Conservation (phyloP, 345 rosid genomes). For the Citrus australasica region DNA sequence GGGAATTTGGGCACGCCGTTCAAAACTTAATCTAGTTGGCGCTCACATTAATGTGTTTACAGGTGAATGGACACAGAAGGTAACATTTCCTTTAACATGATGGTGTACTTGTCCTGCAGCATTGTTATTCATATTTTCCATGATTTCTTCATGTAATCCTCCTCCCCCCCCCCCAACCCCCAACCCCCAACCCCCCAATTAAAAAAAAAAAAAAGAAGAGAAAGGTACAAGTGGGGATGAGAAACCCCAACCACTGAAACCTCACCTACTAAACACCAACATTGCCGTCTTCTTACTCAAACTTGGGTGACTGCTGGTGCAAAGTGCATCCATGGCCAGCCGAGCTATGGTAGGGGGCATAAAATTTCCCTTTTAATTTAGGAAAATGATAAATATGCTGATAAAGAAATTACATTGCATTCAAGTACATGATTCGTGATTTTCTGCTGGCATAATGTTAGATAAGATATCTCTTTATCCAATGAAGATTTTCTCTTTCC, state of each 20-base stretch:
- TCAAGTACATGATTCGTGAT: neutral
- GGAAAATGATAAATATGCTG: conserved; percentile 1
- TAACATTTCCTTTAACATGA: conserved; percentile 24
- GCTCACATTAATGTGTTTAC: conserved; percentile 99
- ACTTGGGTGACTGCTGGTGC: no score
- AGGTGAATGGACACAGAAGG: conserved; percentile 99
- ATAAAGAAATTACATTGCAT: neutral
- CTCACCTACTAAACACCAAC: no score
- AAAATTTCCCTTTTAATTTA: neutral
- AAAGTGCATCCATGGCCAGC: no score
- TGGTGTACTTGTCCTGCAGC: neutral
- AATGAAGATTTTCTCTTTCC: neutral
- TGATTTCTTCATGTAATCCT: neutral
- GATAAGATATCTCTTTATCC: neutral
- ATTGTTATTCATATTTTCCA: neutral
- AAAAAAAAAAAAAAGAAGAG: no score
- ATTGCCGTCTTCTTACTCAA: no score
- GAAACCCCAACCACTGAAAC: no score
- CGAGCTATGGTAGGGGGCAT: no score
- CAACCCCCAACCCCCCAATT: no score
- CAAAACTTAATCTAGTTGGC: conserved; percentile 87
- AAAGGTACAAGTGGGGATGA: no score
- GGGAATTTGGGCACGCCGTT: conserved; percentile 96
- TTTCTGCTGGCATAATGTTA: neutral
- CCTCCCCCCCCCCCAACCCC: no score